These are phyloP conservation scores for Spatholobus suberectus DNA, from an alignment of 306 rosid species.

Conservation along the genomic window DNA sequence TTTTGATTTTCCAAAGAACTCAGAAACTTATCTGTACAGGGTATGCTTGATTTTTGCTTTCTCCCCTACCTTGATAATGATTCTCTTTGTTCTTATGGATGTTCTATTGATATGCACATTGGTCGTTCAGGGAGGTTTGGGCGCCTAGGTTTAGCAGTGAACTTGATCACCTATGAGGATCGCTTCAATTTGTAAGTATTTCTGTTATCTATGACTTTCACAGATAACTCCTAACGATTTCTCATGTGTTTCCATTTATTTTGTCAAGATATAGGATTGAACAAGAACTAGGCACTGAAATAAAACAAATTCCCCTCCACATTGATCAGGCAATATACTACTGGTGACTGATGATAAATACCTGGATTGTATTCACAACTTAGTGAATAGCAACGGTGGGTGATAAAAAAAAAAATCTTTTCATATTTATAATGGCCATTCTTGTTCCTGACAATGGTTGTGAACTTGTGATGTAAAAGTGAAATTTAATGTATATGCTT, in stretches of 20 bases:
- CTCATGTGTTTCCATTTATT: constrained; percentile 7
- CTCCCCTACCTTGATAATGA: not conserved
- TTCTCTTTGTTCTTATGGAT: constrained; percentile 43
- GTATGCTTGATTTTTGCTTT: constrained; percentile 53
- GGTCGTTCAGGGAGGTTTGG: constrained; percentile 99
- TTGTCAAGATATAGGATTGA: constrained; percentile 87
- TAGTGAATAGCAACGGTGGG: constrained; percentile 57
- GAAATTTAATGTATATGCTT: not conserved
- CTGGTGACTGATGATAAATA: constrained; percentile 61
- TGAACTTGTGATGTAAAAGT: not conserved
- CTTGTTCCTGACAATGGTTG: not conserved
- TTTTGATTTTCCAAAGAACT: constrained; percentile 97
- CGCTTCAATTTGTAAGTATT: constrained; percentile 92
- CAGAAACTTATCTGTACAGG: constrained; percentile 98
- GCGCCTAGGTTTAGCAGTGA: constrained; percentile 98
- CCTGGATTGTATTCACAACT: constrained; percentile 43
- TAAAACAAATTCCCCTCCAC: constrained; percentile 94
- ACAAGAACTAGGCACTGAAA: constrained; percentile 99
- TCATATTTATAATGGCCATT: constrained; percentile 16
- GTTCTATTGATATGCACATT: constrained; percentile 62
- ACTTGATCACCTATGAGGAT: constrained; percentile 97
- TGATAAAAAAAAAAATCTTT: constrained; percentile 4
- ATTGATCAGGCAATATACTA: constrained; percentile 99
- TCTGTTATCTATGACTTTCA: constrained; percentile 16
- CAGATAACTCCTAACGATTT: not conserved